Conservation (phyloP, 179 eudicot genomes). For the Dionaea muscipula region DNA sequence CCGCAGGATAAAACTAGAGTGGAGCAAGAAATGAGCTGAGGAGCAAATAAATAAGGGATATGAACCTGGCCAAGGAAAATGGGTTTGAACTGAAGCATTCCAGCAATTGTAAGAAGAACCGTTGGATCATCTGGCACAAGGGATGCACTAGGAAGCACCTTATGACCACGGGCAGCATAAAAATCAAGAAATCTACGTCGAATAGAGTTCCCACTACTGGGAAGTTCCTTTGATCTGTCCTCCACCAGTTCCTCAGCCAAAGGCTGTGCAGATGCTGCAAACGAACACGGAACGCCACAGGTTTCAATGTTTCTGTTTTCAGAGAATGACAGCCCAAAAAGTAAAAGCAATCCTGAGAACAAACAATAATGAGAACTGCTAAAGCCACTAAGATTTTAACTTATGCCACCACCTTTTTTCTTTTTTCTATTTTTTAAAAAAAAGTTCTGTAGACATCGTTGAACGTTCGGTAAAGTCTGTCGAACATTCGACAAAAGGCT, state of each 20-base stretch:
- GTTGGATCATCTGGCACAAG: conserved; percentile 99
- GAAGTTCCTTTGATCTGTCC: conserved; percentile 32
- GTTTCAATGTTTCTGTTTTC: conserved; percentile 14
- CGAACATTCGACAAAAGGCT: too few relatives aligned
- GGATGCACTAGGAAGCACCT: conserved; percentile 84
- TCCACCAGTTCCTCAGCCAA: conserved; percentile 41
- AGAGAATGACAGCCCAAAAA: neutral
- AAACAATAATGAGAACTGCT: too few relatives aligned
- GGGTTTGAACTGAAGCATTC: conserved; percentile 98
- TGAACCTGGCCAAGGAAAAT: conserved; percentile 87
- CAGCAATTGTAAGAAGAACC: conserved; percentile 87
- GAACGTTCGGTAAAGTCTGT: too few relatives aligned
- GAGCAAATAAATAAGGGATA: conserved; percentile 2
- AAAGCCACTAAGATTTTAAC: too few relatives aligned
- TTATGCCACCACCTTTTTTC: too few relatives aligned
- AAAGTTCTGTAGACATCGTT: too few relatives aligned
- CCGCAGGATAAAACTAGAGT: neutral
- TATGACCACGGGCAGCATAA: conserved; percentile 75
- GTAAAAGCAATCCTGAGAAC: too few relatives aligned
- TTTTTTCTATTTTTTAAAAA: too few relatives aligned
- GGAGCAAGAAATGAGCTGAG: neutral
- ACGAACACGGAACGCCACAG: conserved; percentile 21
- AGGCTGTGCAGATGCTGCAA: conserved; percentile 74
- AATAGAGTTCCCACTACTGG: conserved; percentile 65
- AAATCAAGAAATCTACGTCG: conserved; percentile 66